Base-by-base conservation (phyloP, 2,329 filamentous ascomycete genomes). In the Coleophoma cylindrospora region DNA sequence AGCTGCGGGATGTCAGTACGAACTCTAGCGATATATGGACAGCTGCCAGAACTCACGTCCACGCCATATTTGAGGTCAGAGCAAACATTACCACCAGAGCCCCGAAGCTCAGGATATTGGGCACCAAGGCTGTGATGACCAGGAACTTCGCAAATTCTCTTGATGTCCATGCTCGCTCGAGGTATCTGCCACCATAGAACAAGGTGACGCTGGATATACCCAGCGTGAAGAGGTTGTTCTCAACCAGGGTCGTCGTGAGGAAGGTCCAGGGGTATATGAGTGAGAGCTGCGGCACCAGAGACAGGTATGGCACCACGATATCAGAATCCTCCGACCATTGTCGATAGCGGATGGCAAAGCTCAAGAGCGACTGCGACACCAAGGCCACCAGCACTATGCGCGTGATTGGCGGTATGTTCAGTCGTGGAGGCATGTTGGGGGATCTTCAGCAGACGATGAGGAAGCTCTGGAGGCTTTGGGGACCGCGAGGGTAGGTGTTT, bases 101-200 rank as follows among this genome's bases (percentile, higher is more conserved):
- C 27, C 83, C 71, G 64, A 94, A 90, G 50, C 83, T 83, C 52
- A 91, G 63, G 15, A 87, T 58, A 68, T 96, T 97, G 34, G 94
- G 91, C 49, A 96, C 76, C 62, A 96, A 68, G 13, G 88, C 77
- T 45, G 86, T 80, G 57, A 95, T 77, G 14, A 88, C 73, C 44
- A 96, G 75, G 67, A 96, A 96, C 70, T 95, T 96, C 63, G 84
- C 89, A 67, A 96, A 89, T 68, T 97, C 92, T 50, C 80, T 81
- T 22, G 89, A 92, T 33, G 91, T 91, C 94, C 92, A 99, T 34
- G 94, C 92, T 63, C 94, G 80, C 77, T 99, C 94, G 19, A 99
- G 81, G 68, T 99, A 99, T 61, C 91, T 84, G 10, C 94, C 94
- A 49, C 92, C 92, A 72, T 96, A 89, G 69, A 91, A 95, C 48